Conservation (phyloP, 2,329 filamentous ascomycete genomes). For the Byssothecium circinans region DNA sequence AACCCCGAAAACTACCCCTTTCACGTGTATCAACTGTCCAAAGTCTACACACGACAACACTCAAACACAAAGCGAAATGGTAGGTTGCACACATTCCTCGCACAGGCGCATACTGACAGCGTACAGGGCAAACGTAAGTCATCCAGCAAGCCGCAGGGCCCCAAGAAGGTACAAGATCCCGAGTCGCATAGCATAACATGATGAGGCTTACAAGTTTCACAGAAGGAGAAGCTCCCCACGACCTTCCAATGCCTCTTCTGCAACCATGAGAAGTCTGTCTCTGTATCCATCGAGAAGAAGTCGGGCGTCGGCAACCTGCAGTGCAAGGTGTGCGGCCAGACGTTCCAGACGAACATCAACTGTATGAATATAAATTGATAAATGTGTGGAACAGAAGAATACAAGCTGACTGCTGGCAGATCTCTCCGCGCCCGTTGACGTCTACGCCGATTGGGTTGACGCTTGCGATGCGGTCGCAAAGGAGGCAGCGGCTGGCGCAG, state of each 20-base stretch:
- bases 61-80: constrained; percentile 19
- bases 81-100: constrained; percentile 12
- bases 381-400: constrained; percentile 3
- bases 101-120: constrained; percentile 26
- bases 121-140: constrained; percentile 84
- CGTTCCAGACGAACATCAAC: constrained; percentile 90
- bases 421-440: constrained; percentile 86
- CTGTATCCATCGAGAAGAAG: constrained; percentile 93
- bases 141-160: constrained; percentile 75
- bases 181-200: constrained; percentile 3
- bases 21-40: not conserved
- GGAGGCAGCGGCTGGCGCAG: constrained; percentile 52
- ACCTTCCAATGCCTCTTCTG: constrained; percentile 98
- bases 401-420: constrained; percentile 55
- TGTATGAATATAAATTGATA: constrained; percentile 59
- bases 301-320: constrained; percentile 78
- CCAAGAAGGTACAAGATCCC: constrained; percentile 68
- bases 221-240: constrained; percentile 70
- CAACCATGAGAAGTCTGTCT: constrained; percentile 93
- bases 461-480: constrained; percentile 78
- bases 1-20: not conserved
- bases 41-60: too few relatives aligned
- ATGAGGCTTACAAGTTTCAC: constrained; percentile 15
- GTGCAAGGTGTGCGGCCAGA: constrained; percentile 92
- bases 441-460: constrained; percentile 98